phyloP scores from a whole-genome alignment of 2,329 filamentous ascomycete genomes.

The Cladosporium sp. region DNA sequence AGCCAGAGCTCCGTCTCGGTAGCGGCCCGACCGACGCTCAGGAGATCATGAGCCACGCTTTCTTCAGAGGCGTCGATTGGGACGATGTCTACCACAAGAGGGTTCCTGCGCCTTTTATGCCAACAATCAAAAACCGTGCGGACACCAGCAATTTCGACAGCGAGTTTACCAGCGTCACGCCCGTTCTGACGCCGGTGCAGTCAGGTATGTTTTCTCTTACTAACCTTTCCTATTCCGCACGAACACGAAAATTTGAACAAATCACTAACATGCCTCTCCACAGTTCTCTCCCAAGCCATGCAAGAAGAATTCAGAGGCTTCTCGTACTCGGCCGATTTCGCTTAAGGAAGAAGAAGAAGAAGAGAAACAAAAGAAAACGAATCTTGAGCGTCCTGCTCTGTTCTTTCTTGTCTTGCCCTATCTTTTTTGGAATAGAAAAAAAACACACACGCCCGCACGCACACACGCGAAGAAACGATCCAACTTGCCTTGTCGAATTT shows the following conservation, averaged over 20 bases:
- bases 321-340: conserved; percentile 92
- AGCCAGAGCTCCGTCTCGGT: conserved; percentile 87
- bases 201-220: conserved; percentile 82
- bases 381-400: too few relatives aligned
- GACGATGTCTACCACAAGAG: conserved; percentile 98
- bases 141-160: conserved; percentile 99
- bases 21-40: conserved; percentile 95
- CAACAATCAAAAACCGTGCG: conserved; percentile 82
- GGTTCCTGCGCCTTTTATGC: conserved; percentile 81
- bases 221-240: too few relatives aligned
- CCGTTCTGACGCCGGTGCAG: conserved; percentile 93
- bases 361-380: too few relatives aligned
- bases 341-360: conserved; percentile 45
- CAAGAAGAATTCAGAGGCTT: conserved; percentile 99
- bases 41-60: conserved; percentile 97
- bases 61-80: conserved; percentile 98
- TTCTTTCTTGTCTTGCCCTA: too few relatives aligned
- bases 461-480: too few relatives aligned
- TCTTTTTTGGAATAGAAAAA: too few relatives aligned
- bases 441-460: too few relatives aligned
- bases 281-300: conserved; percentile 96
- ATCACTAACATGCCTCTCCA: not conserved
- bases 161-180: conserved; percentile 97
- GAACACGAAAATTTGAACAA: too few relatives aligned
- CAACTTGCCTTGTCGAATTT: too few relatives aligned